phyloP scores from a whole-genome alignment of 768 basidiomycete species.

The Holtermanniella nyarrowii region DNA sequence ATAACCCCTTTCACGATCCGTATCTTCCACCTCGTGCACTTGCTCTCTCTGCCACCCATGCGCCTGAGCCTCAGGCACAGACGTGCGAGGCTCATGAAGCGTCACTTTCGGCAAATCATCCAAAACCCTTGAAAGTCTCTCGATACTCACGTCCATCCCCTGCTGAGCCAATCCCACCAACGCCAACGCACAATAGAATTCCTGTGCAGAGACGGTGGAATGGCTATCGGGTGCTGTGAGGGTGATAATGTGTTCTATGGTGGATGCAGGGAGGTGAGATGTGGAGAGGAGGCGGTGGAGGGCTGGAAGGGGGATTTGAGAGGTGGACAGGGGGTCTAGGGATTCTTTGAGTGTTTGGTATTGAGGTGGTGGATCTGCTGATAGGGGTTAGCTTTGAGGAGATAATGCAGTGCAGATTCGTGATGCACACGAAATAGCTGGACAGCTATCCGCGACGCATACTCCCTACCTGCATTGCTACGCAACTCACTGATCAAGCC shows the following conservation, averaged over 20 bases:
- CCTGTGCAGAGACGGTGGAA: constrained; percentile 65
- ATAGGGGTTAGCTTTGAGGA: constrained; percentile 37
- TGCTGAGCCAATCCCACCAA: constrained; percentile 76
- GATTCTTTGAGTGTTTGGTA: constrained; percentile 65
- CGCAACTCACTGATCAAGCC: constrained; percentile 18
- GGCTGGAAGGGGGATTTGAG: constrained; percentile 71
- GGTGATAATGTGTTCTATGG: constrained; percentile 83
- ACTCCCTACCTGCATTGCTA: too few relatives aligned
- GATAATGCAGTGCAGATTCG: not conserved
- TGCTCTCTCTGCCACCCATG: too few relatives aligned
- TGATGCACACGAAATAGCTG: constrained; percentile 15
- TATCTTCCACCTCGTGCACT: constrained; percentile 6
- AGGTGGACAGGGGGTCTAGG: constrained; percentile 59
- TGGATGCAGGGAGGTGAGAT: constrained; percentile 67
- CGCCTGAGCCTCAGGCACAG: too few relatives aligned
- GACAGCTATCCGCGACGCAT: too few relatives aligned
- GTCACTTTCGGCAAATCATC: constrained; percentile 2
- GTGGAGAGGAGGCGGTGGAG: constrained; percentile 70
- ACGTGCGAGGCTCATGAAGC: constrained; percentile 1
- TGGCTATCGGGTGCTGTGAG: constrained; percentile 41
- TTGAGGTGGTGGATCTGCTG: constrained; percentile 66
- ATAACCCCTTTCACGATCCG: constrained; percentile 52
- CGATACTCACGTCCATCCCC: constrained; percentile 42
- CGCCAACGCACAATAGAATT: constrained; percentile 84
- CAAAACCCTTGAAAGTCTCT: constrained; percentile 17